Conservation (phyloP, 106 monocot species). For the Platanthera zijinensis region DNA sequence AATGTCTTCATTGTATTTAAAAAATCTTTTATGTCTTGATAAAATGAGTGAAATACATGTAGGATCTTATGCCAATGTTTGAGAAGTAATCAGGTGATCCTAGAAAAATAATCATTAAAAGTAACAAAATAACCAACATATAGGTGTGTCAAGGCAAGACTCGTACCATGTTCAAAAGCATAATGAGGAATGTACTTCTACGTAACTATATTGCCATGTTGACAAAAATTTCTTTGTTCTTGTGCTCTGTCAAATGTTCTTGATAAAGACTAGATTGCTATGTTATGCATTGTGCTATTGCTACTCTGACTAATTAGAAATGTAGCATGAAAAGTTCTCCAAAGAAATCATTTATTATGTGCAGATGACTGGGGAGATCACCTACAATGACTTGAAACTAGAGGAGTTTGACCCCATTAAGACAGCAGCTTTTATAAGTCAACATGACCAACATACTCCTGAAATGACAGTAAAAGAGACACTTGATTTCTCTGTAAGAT, state of each 20-base stretch:
- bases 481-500: slow-evolving; percentile 24
- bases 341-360: background rate
- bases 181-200: background rate
- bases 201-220: background rate
- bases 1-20: no score
- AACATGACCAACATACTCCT: slow-evolving; percentile 19
- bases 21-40: no score
- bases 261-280: background rate
- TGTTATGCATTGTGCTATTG: background rate
- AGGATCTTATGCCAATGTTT: no score
- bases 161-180: no score
- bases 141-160: no score
- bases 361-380: slow-evolving; percentile 13
- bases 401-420: slow-evolving; percentile 20
- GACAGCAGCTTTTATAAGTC: slow-evolving; percentile 23
- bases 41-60: no score
- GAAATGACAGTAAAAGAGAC: slow-evolving; percentile 30
- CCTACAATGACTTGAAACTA: slow-evolving; percentile 14
- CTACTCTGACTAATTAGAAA: background rate
- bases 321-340: background rate
- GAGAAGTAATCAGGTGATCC: no score
- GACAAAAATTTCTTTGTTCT: background rate
- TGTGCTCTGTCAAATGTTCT: background rate
- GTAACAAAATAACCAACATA: no score
- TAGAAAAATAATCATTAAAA: no score